Evolutionary conservation across 176 grass and related monocot genomes (phyloP).

Genomic region (Chloris gayana): DNA sequence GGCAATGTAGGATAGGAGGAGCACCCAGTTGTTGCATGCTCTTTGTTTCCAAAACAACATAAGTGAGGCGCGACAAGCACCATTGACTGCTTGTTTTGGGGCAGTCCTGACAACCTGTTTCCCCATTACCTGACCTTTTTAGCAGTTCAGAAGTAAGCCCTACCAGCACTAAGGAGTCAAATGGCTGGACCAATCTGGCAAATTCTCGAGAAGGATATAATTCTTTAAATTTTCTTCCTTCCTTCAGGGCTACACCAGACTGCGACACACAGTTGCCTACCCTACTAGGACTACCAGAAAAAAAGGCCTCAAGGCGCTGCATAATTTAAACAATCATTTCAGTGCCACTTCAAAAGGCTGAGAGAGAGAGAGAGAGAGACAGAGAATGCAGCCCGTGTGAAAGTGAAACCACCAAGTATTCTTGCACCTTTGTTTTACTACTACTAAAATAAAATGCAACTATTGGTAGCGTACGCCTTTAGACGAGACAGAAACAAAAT

Average conservation of each 20-base stretch:
- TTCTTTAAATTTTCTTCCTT: constrained; percentile 35
- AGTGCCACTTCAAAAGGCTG: constrained; percentile 54
- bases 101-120: constrained; percentile 6
- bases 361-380: too few species aligned
- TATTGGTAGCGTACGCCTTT: constrained; percentile 40
- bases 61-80: constrained; percentile 27
- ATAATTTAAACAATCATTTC: constrained; percentile 75
- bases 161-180: constrained; percentile 56
- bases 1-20: constrained; percentile 21
- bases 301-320: constrained; percentile 41
- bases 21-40: not conserved
- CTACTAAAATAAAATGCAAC: constrained; percentile 44
- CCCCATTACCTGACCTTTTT: constrained; percentile 44
- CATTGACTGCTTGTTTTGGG: constrained; percentile 38
- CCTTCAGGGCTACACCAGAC: constrained; percentile 9
- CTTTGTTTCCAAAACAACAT: constrained; percentile 22
- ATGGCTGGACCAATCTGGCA: constrained; percentile 54
- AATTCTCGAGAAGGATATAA: constrained; percentile 49
- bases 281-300: constrained; percentile 30
- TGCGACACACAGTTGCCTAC: constrained; percentile 34
- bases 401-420: constrained; percentile 56
- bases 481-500: constrained; percentile 48
- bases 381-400: constrained; percentile 65
- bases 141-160: constrained; percentile 34
- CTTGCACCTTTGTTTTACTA: constrained; percentile 24